Evolutionary conservation across 1,284 basidiomycete species (phyloP).

Genomic region (Cryptococcus hybrid): DNA sequence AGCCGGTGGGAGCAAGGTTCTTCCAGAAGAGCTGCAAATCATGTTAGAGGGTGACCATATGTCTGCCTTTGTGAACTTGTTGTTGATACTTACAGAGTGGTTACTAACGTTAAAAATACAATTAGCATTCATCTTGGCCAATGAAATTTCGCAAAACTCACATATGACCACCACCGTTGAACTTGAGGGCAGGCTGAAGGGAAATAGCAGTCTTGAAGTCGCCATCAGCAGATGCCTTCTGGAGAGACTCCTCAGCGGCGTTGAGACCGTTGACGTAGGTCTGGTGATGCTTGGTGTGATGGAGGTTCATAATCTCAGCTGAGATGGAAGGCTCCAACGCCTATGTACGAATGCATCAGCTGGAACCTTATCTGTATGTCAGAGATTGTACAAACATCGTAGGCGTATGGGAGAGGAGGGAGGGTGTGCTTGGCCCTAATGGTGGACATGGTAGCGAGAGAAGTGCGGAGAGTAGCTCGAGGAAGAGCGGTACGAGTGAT

Average conservation of each 20-base stretch:
- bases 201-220: conserved; percentile 76
- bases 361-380: not conserved
- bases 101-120: conserved; percentile 21
- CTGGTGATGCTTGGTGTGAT: conserved; percentile 96
- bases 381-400: conserved; percentile 62
- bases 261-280: conserved; percentile 89
- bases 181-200: conserved; percentile 81
- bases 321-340: conserved; percentile 59
- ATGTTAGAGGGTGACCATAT: conserved; percentile 55
- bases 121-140: not conserved
- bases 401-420: conserved; percentile 84
- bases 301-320: conserved; percentile 82
- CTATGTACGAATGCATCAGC: conserved; percentile 17
- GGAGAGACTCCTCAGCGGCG: conserved; percentile 81
- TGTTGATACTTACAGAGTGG: conserved; percentile 38
- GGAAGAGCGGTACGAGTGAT: conserved; percentile 13
- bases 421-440: conserved; percentile 54
- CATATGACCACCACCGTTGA: conserved; percentile 79
- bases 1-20: conserved; percentile 74
- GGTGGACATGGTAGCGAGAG: conserved; percentile 10
- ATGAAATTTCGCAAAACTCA: conserved; percentile 17
- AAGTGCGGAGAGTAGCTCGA: conserved; percentile 13
- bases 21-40: conserved; percentile 90
- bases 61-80: not conserved
- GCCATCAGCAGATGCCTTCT: conserved; percentile 57